Percentiles rank a stretch among this genome's conserved stretches.
phyloP scores from a whole-genome alignment of 805 yeast species.

The Metschnikowia reukaufii region DNA sequence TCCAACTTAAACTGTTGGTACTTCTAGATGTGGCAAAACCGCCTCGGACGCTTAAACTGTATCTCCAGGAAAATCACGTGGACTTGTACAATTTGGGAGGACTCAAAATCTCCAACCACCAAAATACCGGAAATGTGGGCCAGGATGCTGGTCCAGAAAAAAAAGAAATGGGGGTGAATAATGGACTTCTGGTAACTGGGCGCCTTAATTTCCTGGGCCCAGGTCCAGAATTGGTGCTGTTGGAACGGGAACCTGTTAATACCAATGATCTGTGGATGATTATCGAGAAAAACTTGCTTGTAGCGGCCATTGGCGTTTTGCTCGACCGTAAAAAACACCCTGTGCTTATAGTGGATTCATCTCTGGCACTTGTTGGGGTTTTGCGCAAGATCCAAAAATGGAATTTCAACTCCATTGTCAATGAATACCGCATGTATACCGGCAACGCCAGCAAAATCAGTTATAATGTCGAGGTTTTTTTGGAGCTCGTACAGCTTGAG shows the following conservation, averaged over 20 bases:
- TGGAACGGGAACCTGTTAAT: constrained; percentile 23
- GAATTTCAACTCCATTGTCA: constrained; percentile 80
- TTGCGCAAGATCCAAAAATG: constrained; percentile 83
- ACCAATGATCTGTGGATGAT: constrained; percentile 72
- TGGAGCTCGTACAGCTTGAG: constrained; percentile 68
- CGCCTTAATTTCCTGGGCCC: constrained; percentile 3
- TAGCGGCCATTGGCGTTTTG: constrained; percentile 62
- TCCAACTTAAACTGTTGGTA: constrained; percentile 65
- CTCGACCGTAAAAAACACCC: constrained; percentile 67
- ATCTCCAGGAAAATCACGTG: constrained; percentile 57
- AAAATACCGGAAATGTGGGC: constrained; percentile 23
- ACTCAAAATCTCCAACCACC: constrained; percentile 39
- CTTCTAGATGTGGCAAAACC: constrained; percentile 86
- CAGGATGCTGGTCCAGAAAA: constrained; percentile 7
- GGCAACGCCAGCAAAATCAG: constrained; percentile 67
- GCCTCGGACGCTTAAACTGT: constrained; percentile 64
- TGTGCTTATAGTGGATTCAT: constrained; percentile 72
- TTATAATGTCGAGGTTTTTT: constrained; percentile 76
- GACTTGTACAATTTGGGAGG: constrained; percentile 50
- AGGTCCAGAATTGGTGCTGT: constrained; percentile 26
- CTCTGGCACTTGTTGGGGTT: constrained; percentile 77
- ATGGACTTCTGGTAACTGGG: too few species aligned
- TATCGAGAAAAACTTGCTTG: constrained; percentile 62
- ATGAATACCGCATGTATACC: constrained; percentile 74
- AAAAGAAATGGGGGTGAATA: constrained; percentile 2